These are phyloP conservation scores for Yamadazyma kitorensis DNA, from an alignment of 805 yeast genomes.

Conservation along the genomic window DNA sequence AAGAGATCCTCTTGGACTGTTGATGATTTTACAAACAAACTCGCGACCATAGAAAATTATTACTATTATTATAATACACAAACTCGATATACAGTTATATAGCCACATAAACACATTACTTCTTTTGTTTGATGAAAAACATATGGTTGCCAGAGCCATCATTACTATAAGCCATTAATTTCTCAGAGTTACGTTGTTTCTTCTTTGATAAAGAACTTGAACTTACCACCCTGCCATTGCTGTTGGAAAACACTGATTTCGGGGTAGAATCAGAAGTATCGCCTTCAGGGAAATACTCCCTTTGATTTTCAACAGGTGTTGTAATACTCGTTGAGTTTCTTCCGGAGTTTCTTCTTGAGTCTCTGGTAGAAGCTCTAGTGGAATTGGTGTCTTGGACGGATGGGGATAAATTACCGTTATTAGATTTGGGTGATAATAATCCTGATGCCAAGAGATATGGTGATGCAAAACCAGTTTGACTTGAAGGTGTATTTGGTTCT, in stretches of 20 bases:
- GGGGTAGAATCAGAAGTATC: conserved; percentile 16
- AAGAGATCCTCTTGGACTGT: too few relatives aligned
- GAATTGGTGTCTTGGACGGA: conserved; percentile 4
- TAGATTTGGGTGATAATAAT: conserved; percentile 48
- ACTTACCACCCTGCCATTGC: conserved; percentile 23
- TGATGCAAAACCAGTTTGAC: conserved; percentile 53
- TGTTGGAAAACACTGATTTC: conserved; percentile 20
- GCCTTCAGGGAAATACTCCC: conserved; percentile 14
- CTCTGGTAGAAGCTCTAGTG: conserved; percentile 9
- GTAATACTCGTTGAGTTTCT: conserved; percentile 7
- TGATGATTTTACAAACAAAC: too few relatives aligned
- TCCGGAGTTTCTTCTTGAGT: conserved; percentile 13
- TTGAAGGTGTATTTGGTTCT: conserved; percentile 33
- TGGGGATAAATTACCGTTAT: conserved; percentile 15
- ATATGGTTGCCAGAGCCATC: conserved; percentile 39
- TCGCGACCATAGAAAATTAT: too few relatives aligned
- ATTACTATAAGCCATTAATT: conserved; percentile 39
- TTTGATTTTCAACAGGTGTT: conserved; percentile 11
- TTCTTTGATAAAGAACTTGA: conserved; percentile 10
- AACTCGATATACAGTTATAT: background rate
- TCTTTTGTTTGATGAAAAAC: conserved; percentile 35
- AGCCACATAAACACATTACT: conserved; percentile 12
- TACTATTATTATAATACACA: too few relatives aligned
- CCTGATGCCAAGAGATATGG: conserved; percentile 70
- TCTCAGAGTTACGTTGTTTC: conserved; percentile 21